Conservation (phyloP, 176 grass and related monocot species). For the Hsuehochloa calcarea region DNA sequence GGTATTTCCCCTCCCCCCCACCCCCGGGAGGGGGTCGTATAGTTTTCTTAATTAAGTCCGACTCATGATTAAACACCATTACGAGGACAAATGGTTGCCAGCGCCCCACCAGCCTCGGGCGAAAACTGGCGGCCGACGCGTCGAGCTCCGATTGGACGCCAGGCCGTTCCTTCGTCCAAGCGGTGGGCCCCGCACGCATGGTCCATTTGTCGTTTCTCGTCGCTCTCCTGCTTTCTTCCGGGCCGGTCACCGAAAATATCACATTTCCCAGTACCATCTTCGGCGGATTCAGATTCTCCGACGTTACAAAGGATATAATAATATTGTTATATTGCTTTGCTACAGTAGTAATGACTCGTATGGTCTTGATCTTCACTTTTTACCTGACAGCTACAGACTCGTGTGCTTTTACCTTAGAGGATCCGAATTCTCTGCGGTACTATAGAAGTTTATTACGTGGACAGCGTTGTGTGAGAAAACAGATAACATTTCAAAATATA, state of each 20-base stretch:
- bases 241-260: not conserved
- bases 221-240: constrained; percentile 17
- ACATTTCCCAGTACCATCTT: not conserved
- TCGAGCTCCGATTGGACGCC: not conserved
- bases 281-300: no score
- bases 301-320: no score
- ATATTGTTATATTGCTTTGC: no score
- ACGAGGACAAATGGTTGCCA: not conserved
- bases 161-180: not conserved
- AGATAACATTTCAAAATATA: no score
- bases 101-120: not conserved
- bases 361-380: no score
- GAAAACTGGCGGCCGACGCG: not conserved
- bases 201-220: not conserved
- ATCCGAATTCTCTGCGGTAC: no score
- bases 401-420: not conserved
- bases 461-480: no score
- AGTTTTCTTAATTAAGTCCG: not conserved
- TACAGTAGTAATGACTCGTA: no score
- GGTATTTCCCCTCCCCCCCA: no score
- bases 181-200: not conserved
- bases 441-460: no score
- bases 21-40: no score
- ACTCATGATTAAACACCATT: not conserved
- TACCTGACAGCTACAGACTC: no score